Percentiles rank a stretch among this genome's conserved stretches.
Conservation (phyloP, 148 eudicot genomes). For the Silene latifolia region DNA sequence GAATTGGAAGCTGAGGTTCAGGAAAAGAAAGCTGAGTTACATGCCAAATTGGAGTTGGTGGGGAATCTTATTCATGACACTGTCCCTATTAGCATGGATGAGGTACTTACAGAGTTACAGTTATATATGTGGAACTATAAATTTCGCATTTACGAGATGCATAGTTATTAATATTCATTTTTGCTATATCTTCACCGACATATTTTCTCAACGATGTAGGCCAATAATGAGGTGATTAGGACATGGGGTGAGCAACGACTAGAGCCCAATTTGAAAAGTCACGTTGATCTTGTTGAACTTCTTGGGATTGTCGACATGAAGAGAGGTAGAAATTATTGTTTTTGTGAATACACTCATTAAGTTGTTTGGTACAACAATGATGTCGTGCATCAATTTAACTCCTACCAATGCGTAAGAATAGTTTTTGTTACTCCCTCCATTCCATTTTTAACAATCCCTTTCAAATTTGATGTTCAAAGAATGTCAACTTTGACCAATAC, state of each 20-base stretch:
- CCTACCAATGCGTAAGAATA: neutral
- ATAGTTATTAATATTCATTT: neutral
- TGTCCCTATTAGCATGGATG: conserved; percentile 75
- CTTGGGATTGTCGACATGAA: conserved; percentile 82
- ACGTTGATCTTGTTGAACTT: conserved; percentile 88
- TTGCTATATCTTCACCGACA: neutral
- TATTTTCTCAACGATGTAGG: conserved; percentile 36
- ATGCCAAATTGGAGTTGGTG: conserved; percentile 54
- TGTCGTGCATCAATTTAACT: neutral
- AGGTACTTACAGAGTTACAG: conserved; percentile 39
- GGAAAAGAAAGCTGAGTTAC: conserved; percentile 49
- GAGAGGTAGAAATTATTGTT: conserved; percentile 45
- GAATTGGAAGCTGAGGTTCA: conserved; percentile 64
- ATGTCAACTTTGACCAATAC: neutral
- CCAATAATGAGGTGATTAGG: conserved; percentile 58
- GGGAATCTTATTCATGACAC: conserved; percentile 95
- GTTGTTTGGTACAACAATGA: neutral
- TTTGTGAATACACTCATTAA: neutral
- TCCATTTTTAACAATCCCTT: neutral
- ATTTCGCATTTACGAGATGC: neutral
- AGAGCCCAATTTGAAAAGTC: conserved; percentile 68
- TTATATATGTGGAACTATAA: too few relatives aligned
- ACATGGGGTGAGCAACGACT: conserved; percentile 67
- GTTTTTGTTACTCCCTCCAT: neutral
- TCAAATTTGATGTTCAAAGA: neutral